phyloP scores from a whole-genome alignment of 345 rosid genomes.

The Ceriops tagal region DNA sequence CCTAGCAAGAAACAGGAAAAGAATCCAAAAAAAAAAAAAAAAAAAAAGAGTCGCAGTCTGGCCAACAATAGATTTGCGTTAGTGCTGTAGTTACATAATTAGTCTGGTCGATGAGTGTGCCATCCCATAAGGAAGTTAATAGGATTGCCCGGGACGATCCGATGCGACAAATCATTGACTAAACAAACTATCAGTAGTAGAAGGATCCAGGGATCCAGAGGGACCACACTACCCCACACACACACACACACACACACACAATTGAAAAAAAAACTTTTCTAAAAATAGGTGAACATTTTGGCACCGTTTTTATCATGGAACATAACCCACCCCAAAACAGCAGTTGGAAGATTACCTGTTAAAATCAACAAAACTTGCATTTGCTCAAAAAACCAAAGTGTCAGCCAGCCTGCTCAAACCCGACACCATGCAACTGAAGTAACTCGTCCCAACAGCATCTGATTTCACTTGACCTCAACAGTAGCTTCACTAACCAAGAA shows the following conservation, averaged over 20 bases:
- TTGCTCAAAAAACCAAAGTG: conserved; percentile 25
- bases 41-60: no score
- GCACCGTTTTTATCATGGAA: neutral
- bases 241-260: no score
- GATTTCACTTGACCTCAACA: conserved; percentile 24
- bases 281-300: neutral
- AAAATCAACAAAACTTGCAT: conserved; percentile 21
- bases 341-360: conserved; percentile 36
- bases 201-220: neutral
- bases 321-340: conserved; percentile 4
- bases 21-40: neutral
- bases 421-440: conserved; percentile 25
- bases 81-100: no score
- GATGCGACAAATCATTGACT: neutral
- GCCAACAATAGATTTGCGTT: no score
- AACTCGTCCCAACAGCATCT: conserved; percentile 20
- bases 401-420: conserved; percentile 32
- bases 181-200: neutral
- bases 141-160: no score
- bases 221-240: neutral
- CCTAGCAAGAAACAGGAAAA: conserved; percentile 5
- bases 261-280: neutral
- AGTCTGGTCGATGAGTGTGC: no score
- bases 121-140: no score
- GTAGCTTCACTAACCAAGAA: conserved; percentile 25